phyloP scores from a whole-genome alignment of 2,329 filamentous ascomycete species.

The Knufia fluminis region DNA sequence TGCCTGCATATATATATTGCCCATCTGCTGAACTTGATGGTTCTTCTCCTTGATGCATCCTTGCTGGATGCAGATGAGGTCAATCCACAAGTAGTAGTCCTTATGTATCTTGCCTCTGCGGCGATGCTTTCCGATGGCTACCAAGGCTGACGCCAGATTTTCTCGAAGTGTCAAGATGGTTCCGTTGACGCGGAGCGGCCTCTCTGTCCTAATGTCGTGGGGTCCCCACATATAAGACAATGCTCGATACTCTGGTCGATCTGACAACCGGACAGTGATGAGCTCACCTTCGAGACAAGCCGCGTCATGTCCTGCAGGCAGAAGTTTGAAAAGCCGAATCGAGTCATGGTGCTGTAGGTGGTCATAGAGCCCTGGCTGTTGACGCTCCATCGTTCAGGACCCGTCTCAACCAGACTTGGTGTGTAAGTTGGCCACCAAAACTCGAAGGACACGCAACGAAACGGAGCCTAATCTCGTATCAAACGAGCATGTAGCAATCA shows the following conservation, averaged over 20 bases:
- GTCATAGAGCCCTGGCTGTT: not conserved
- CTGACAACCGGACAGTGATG: not conserved
- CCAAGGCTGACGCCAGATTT: not conserved
- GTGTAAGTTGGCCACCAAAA: too few relatives aligned
- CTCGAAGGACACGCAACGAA: too few relatives aligned
- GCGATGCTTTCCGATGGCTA: not conserved
- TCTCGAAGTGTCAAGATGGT: not conserved
- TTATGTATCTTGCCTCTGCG: not conserved
- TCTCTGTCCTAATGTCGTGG: not conserved
- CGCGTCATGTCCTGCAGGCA: not conserved
- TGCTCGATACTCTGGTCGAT: not conserved
- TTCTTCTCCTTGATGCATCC: constrained; percentile 17
- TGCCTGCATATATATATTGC: constrained; percentile 17
- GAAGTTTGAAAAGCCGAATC: not conserved
- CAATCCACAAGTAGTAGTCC: constrained; percentile 16
- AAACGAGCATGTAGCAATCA: too few relatives aligned
- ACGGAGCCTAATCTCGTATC: too few relatives aligned
- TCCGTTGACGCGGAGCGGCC: not conserved
- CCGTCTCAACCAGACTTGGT: too few relatives aligned
- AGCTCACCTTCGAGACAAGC: not conserved
- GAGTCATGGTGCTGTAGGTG: not conserved
- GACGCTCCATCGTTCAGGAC: not conserved
- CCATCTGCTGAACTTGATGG: constrained; percentile 21
- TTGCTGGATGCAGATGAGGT: constrained; percentile 23
- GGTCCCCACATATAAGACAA: constrained; percentile 1